These are phyloP conservation scores for Pseudocercospora macadamiae DNA, from an alignment of 2,329 filamentous ascomycete species.

Conservation along the genomic window DNA sequence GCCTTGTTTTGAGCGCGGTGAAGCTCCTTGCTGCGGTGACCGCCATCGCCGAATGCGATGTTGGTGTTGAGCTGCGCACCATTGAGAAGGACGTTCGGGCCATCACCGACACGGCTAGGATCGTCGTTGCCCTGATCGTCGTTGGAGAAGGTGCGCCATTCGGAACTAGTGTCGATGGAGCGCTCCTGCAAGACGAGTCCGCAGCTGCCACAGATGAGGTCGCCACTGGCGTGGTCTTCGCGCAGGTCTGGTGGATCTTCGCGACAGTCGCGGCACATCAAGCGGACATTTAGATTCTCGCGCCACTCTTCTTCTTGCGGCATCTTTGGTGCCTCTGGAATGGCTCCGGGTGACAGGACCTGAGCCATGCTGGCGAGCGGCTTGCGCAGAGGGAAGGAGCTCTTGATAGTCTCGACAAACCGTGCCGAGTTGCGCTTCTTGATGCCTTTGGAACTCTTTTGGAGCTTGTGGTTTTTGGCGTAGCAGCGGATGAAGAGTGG, in stretches of 20 bases:
- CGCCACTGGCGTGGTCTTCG: slow-evolving; percentile 88
- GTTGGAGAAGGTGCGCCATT: slow-evolving; percentile 99
- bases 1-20: slow-evolving; percentile 82
- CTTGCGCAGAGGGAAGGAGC: slow-evolving; percentile 30
- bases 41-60: slow-evolving; percentile 80
- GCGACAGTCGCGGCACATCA: slow-evolving; percentile 89
- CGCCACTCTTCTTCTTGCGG: slow-evolving; percentile 59
- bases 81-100: slow-evolving; percentile 84
- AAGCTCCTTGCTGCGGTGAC: slow-evolving; percentile 72
- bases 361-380: slow-evolving; percentile 38
- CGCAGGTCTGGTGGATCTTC: slow-evolving; percentile 89
- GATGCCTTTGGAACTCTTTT: slow-evolving; percentile 48
- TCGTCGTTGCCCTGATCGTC: slow-evolving; percentile 97
- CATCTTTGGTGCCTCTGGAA: slow-evolving; percentile 43
- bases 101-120: slow-evolving; percentile 96
- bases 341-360: slow-evolving; percentile 49
- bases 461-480: slow-evolving; percentile 52
- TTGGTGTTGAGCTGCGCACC: slow-evolving; percentile 86
- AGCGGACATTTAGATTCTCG: slow-evolving; percentile 82
- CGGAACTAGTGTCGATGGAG: slow-evolving; percentile 92
- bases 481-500: slow-evolving; percentile 65
- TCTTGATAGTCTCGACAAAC: slow-evolving; percentile 35
- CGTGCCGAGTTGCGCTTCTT: slow-evolving; percentile 47
- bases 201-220: slow-evolving; percentile 90
- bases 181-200: slow-evolving; percentile 88